Evolutionary conservation across 2,329 filamentous ascomycete genomes (phyloP).

Genomic region (Fusarium sp.): DNA sequence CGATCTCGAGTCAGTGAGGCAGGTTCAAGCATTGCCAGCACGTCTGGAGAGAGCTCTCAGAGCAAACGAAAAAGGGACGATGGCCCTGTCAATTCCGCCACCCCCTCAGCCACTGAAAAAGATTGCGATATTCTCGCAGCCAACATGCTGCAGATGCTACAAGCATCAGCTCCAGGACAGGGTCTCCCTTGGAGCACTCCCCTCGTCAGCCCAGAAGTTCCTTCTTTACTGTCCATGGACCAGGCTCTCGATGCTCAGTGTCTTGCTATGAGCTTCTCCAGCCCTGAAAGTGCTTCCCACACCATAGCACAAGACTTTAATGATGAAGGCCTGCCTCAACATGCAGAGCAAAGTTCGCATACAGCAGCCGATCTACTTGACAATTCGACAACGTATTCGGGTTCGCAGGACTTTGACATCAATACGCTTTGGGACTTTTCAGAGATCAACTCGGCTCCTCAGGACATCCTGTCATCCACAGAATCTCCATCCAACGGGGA

Average conservation of each 20-base stretch:
- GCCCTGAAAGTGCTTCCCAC: background rate
- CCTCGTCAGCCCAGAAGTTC: background rate
- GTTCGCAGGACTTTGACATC: background rate
- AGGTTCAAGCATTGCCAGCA: background rate
- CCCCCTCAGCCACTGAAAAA: background rate
- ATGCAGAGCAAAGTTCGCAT: rapidly evolving
- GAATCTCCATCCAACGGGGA: background rate
- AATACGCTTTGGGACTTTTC: background rate
- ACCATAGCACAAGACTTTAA: rapidly evolving
- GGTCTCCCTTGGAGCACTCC: background rate
- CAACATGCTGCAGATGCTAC: background rate
- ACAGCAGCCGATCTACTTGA: background rate
- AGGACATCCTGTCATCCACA: rapidly evolving
- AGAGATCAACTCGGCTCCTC: background rate
- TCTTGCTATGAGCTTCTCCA: background rate
- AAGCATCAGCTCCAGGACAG: background rate
- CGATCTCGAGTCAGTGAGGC: background rate
- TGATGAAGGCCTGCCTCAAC: background rate
- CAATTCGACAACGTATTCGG: background rate
- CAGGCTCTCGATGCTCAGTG: background rate
- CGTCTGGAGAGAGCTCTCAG: background rate
- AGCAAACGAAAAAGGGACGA: background rate
- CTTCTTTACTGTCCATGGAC: background rate
- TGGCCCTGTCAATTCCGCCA: rapidly evolving
- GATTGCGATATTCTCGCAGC: background rate